A percentile compares a stretch with the other conserved stretches of the same genome.
These are phyloP conservation scores for Lithospermum erythrorhizon DNA, from an alignment of 257 asterid genomes.

Conservation along the genomic window DNA sequence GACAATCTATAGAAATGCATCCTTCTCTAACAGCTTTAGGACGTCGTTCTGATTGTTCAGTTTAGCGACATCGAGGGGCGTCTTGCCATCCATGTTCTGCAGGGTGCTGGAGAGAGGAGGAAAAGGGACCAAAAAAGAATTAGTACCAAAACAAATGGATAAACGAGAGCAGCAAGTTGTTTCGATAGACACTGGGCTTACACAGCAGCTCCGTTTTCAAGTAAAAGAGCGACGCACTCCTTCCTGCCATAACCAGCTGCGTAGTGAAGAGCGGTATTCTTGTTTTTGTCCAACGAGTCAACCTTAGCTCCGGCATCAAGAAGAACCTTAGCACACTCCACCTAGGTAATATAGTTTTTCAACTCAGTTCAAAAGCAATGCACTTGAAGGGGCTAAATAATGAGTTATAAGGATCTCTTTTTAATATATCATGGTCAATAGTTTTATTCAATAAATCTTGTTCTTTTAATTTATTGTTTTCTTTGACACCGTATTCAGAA, in stretches of 20 bases:
- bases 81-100: slow-evolving; percentile 92
- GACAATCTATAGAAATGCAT: slow-evolving; percentile 59
- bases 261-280: slow-evolving; percentile 97
- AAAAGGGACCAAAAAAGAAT: not conserved
- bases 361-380: too few relatives aligned
- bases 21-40: slow-evolving; percentile 81
- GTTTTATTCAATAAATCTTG: too few relatives aligned
- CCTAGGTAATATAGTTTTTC: slow-evolving; percentile 27
- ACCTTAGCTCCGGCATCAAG: slow-evolving; percentile 96
- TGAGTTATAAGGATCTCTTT: too few relatives aligned
- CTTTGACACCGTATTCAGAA: too few relatives aligned
- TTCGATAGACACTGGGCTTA: slow-evolving; percentile 16
- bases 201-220: slow-evolving; percentile 97
- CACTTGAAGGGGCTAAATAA: too few relatives aligned
- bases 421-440: too few relatives aligned
- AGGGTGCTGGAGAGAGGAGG: slow-evolving; percentile 47
- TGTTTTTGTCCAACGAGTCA: slow-evolving; percentile 85
- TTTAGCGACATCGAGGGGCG: slow-evolving; percentile 95
- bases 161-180: not conserved
- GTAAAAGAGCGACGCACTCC: slow-evolving; percentile 88
- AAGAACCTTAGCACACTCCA: slow-evolving; percentile 82
- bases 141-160: not conserved
- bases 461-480: too few relatives aligned
- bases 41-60: slow-evolving; percentile 81
- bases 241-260: slow-evolving; percentile 98